Evolutionary conservation across 805 yeast genomes (phyloP), one percentile per base, ranked within the genome.

Genomic region (Lipomyces kockii): DNA sequence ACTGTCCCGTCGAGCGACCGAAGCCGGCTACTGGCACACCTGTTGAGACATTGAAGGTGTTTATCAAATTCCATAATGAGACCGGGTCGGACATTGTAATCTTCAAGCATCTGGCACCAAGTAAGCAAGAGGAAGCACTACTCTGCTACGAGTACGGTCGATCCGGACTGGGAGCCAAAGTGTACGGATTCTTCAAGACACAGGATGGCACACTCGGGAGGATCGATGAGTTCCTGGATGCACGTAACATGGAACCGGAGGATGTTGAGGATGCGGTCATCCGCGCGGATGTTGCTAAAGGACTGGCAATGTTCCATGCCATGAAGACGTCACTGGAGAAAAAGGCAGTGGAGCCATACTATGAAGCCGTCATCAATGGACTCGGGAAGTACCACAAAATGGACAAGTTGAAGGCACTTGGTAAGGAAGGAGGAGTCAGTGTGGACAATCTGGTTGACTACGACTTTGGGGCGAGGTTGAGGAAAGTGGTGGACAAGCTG

Each of bases 181-280:
- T 43, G 49, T 43, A 43, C 22, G 49, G 49, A 43, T 43, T 43
- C 49, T 43, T 43, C 49, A 43, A 43, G 49, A 43, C 49, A 43
- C 49, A 43, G 22, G 49, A 43, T 43, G 49, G 49, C 49, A 43
- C 49, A 17, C 49, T 43, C 22, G 49, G 49, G 49, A 43, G 49
- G 22, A 43, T 43, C 22, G 49, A 43, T 43, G 49, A 43, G 49
- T 43, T 43, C 49, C 49, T 43, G 22, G 49, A 43, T 43, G 49
- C 49, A 43, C 49, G 49, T n/a, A 43, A 43, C 22, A 43, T 43
- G 49, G 49, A 43, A 43, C 49, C 49, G 20, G 49, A 43, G 49
- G 49, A 43, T n/a, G 49, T 43, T 43, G 49, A 43, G 49, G 49
- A 43, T 43, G 49, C 49, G 49, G 49, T 43, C 49, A 43, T 43